A percentile compares a stretch with the other conserved stretches of the same genome.
Evolutionary conservation across 2,329 filamentous ascomycete genomes (phyloP).

Genomic region (Epichloe sylvatica): DNA sequence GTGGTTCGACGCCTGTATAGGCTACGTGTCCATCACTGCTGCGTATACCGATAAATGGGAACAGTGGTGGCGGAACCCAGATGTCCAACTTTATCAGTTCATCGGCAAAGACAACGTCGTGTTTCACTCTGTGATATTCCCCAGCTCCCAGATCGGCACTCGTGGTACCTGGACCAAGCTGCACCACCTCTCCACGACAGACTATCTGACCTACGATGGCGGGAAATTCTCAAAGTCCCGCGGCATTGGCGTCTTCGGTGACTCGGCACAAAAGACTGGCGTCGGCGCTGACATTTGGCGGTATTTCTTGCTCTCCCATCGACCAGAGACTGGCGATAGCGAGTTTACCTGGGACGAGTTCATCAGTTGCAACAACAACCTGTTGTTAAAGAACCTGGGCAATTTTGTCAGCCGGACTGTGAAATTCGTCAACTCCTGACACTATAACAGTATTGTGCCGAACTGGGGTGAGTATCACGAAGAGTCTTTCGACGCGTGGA

Average conservation of each 20-base stretch:
- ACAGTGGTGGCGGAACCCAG: constrained; percentile 73
- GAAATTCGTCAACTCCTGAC: constrained; percentile 46
- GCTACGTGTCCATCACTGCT: constrained; percentile 74
- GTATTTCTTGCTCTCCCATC: constrained; percentile 66
- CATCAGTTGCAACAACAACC: constrained; percentile 60
- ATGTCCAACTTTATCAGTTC: constrained; percentile 75
- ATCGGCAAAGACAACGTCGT: constrained; percentile 57
- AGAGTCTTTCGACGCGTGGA: not conserved
- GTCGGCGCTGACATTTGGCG: constrained; percentile 66
- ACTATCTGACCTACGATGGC: constrained; percentile 60
- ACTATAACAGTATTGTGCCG: constrained; percentile 29
- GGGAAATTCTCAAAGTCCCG: constrained; percentile 76
- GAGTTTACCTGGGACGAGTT: constrained; percentile 69
- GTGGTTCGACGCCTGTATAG: constrained; percentile 73
- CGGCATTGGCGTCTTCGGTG: constrained; percentile 70
- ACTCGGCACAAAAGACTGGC: constrained; percentile 66
- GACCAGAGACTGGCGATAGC: constrained; percentile 64
- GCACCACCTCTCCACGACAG: constrained; percentile 65
- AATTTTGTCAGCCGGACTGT: constrained; percentile 49
- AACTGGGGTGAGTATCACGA: constrained; percentile 17
- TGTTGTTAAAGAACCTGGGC: constrained; percentile 46
- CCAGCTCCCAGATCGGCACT: constrained; percentile 62
- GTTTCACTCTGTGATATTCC: constrained; percentile 78
- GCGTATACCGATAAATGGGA: constrained; percentile 71
- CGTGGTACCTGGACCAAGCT: constrained; percentile 69